Percentiles rank a stretch among this genome's conserved stretches.
These are phyloP conservation scores for Phyllosticta citribraziliensis DNA, from an alignment of 2,329 filamentous ascomycete species.

Conservation along the genomic window DNA sequence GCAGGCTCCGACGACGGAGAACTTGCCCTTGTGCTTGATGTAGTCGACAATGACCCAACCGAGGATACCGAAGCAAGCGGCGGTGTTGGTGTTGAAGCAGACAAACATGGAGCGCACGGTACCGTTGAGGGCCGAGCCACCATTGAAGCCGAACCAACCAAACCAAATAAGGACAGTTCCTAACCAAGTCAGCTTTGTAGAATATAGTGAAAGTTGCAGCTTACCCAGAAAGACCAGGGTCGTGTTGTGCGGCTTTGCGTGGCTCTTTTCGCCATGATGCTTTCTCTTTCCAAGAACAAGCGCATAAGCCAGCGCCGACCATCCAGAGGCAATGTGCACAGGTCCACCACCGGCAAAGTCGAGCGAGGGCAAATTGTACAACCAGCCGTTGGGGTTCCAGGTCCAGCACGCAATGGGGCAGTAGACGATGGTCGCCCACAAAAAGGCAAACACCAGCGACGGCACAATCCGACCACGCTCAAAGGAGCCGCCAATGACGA, in stretches of 20 bases:
- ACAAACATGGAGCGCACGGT: conserved; percentile 45
- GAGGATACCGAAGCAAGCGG: conserved; percentile 44
- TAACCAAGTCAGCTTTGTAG: neutral
- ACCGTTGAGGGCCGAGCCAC: conserved; percentile 44
- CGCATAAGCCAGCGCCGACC: conserved; percentile 54
- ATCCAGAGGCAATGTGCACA: conserved; percentile 55
- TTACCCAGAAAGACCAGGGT: conserved; percentile 47
- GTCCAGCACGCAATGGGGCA: conserved; percentile 56
- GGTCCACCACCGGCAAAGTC: conserved; percentile 55
- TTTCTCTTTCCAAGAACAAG: conserved; percentile 52
- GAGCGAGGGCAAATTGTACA: conserved; percentile 49
- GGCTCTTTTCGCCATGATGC: conserved; percentile 37
- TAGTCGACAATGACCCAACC: conserved; percentile 46
- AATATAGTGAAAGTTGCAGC: neutral
- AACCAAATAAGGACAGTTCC: conserved; percentile 59
- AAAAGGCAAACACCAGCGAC: conserved; percentile 54
- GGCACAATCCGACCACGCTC: conserved; percentile 54
- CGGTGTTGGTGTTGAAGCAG: conserved; percentile 49
- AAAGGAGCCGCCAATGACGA: conserved; percentile 55
- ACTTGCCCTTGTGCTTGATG: conserved; percentile 42
- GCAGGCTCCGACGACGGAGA: conserved; percentile 47
- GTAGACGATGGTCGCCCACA: conserved; percentile 57
- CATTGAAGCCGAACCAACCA: conserved; percentile 52
- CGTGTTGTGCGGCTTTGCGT: conserved; percentile 52
- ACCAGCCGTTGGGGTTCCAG: conserved; percentile 58